A percentile compares a stretch with the other conserved stretches of the same genome.
Evolutionary conservation across 768 basidiomycete genomes (phyloP).

Genomic region (Suillus brevipes): DNA sequence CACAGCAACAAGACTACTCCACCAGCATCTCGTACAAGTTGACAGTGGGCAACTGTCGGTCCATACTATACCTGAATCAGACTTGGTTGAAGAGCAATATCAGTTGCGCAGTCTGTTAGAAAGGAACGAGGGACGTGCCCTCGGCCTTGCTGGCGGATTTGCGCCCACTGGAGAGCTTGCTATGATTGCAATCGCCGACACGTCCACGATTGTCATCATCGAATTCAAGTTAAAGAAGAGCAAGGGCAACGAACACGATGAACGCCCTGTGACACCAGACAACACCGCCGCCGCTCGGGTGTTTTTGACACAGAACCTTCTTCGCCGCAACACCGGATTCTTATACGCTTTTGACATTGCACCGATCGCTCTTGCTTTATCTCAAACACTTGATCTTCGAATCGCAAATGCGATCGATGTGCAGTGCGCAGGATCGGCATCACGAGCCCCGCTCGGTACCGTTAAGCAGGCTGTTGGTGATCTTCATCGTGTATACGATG

Average conservation of each 20-base stretch:
- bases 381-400: conserved; percentile 33
- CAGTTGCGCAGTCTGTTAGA: conserved; percentile 25
- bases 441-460: conserved; percentile 22
- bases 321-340: conserved; percentile 28
- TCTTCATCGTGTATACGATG: conserved; percentile 5
- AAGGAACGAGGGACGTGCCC: conserved; percentile 34
- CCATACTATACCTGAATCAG: conserved; percentile 18
- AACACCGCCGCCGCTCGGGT: conserved; percentile 19
- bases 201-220: conserved; percentile 27
- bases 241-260: conserved; percentile 37
- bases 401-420: conserved; percentile 35
- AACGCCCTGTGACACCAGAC: conserved; percentile 16
- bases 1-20: conserved; percentile 18
- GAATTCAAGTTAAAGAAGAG: conserved; percentile 20
- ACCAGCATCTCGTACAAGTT: conserved; percentile 29
- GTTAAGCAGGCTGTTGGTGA: conserved; percentile 17
- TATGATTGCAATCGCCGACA: conserved; percentile 29
- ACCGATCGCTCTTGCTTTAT: conserved; percentile 30
- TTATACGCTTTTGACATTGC: conserved; percentile 33
- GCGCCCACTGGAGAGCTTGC: conserved; percentile 23
- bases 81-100: conserved; percentile 24
- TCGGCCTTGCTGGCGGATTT: conserved; percentile 30
- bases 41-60: conserved; percentile 24
- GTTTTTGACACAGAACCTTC: conserved; percentile 31
- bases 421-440: conserved; percentile 19